phyloP scores from a whole-genome alignment of 202 grass and related monocot genomes.

The Carex arenaria region DNA sequence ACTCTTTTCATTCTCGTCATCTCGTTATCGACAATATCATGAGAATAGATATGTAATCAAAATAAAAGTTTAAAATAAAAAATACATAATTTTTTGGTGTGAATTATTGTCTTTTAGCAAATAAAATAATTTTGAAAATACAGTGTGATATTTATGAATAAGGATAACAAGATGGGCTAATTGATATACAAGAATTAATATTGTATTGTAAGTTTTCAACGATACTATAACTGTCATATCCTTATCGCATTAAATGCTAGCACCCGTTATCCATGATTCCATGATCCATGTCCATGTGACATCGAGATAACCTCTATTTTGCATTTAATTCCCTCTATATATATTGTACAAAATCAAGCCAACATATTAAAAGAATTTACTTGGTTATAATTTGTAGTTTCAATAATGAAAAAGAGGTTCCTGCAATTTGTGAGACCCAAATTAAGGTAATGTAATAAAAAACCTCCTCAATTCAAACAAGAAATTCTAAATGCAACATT shows the following conservation, averaged over 20 bases:
- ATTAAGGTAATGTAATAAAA: too few relatives aligned
- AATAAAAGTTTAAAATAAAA: not conserved
- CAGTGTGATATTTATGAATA: not conserved
- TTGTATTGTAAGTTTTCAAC: not conserved
- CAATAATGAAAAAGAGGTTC: too few relatives aligned
- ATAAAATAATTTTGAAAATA: not conserved
- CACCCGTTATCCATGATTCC: not conserved
- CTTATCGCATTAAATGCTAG: not conserved
- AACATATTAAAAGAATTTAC: too few relatives aligned
- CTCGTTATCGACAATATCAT: too few relatives aligned
- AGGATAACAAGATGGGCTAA: not conserved
- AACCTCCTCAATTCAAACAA: too few relatives aligned
- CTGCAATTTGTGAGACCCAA: too few relatives aligned
- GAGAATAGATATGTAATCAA: not conserved
- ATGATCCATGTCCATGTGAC: not conserved
- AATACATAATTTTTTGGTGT: too few relatives aligned
- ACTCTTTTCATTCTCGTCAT: too few relatives aligned
- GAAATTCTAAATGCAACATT: too few relatives aligned
- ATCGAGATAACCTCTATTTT: not conserved
- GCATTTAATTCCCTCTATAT: not conserved
- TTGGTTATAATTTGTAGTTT: too few relatives aligned
- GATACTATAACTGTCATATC: not conserved
- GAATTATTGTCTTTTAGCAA: not conserved
- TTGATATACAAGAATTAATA: not conserved
- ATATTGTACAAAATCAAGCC: not conserved